phyloP scores from a whole-genome alignment of 2,329 filamentous ascomycete species.

The Calonectria henricotiae region DNA sequence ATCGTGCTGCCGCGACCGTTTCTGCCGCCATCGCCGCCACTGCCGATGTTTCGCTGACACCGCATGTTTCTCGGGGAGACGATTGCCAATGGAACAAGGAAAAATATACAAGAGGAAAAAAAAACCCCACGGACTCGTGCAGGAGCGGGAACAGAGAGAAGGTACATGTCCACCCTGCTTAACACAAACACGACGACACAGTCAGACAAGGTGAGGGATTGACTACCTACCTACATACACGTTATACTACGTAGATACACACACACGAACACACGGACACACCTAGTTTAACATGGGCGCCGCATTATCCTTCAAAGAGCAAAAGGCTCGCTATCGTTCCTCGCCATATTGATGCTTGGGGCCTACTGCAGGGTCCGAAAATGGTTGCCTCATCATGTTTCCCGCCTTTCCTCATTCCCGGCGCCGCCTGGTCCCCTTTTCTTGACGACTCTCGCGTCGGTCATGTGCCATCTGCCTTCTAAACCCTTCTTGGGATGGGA shows the following conservation, averaged over 20 bases:
- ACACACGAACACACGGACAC: neutral
- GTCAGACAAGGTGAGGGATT: conserved; percentile 20
- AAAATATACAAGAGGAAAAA: neutral
- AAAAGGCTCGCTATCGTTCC: neutral
- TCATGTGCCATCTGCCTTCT: conserved; percentile 24
- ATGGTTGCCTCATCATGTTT: conserved; percentile 22
- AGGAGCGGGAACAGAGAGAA: neutral
- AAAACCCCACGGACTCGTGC: conserved; percentile 27
- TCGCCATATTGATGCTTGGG: conserved; percentile 1
- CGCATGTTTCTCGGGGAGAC: neutral
- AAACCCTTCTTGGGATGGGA: conserved; percentile 17
- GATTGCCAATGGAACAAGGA: conserved; percentile 15
- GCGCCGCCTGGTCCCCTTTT: conserved; percentile 25
- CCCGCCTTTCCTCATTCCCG: conserved; percentile 18
- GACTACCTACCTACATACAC: neutral
- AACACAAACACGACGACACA: conserved; percentile 4
- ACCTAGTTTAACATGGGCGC: conserved; percentile 2
- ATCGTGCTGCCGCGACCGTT: conserved; percentile 29
- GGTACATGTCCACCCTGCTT: neutral
- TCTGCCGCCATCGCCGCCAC: conserved; percentile 27
- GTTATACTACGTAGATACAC: conserved; percentile 11
- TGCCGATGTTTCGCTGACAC: conserved; percentile 12
- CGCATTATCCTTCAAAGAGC: conserved; percentile 17
- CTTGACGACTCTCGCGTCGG: neutral
- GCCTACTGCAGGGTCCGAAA: conserved; percentile 33